phyloP scores from a whole-genome alignment of 148 eudicot genomes.

The Rhododendron ferrugineum region DNA sequence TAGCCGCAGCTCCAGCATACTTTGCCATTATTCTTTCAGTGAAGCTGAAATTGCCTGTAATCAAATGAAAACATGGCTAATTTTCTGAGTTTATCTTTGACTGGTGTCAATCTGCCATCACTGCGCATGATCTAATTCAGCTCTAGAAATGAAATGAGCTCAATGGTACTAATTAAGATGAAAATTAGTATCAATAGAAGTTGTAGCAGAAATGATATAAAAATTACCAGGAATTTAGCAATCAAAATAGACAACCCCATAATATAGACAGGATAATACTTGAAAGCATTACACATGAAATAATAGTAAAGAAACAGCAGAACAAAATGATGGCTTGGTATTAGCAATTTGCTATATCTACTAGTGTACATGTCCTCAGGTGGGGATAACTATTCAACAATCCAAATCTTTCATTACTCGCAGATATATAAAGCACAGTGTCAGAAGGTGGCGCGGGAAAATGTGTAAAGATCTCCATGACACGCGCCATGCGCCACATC shows the following conservation, averaged over 20 bases:
- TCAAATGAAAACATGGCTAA: neutral
- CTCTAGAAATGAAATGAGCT: neutral
- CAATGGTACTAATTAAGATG: neutral
- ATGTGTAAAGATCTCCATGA: neutral
- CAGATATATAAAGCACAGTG: neutral
- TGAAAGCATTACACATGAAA: neutral
- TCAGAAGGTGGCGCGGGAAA: neutral
- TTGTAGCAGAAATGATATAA: neutral
- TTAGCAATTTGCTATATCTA: neutral
- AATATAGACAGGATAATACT: neutral
- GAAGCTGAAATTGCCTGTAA: slow-evolving; percentile 80
- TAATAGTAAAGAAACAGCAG: neutral
- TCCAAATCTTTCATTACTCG: neutral
- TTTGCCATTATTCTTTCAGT: slow-evolving; percentile 70
- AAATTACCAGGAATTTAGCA: neutral
- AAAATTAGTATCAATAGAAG: neutral
- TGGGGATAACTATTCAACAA: neutral
- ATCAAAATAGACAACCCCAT: neutral
- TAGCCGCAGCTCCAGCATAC: slow-evolving; percentile 91
- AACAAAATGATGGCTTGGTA: neutral
- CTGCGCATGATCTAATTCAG: neutral
- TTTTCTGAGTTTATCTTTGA: neutral
- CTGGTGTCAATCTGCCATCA: neutral
- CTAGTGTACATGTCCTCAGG: neutral
- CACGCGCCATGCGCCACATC: neutral